Percentiles rank a stretch among this genome's conserved stretches.
These are phyloP conservation scores for Saturnispora dispora DNA, from an alignment of 805 yeast species.

Conservation along the genomic window DNA sequence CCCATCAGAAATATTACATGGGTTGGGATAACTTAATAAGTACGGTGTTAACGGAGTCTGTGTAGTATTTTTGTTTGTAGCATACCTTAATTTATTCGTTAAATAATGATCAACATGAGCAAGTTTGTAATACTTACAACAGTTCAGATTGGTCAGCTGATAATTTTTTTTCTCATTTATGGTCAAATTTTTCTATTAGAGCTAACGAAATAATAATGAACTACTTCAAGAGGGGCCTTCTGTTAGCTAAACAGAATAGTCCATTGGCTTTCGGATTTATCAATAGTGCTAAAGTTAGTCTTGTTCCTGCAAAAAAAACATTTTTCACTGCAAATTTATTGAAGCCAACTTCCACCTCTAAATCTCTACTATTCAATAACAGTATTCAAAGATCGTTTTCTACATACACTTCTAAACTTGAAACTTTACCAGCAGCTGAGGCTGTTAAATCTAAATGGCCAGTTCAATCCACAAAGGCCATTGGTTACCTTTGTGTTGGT, in stretches of 20 bases:
- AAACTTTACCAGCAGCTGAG: not conserved
- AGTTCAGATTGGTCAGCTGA: not conserved
- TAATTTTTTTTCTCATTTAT: not conserved
- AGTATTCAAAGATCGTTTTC: not conserved
- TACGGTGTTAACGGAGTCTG: too few species aligned
- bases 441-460: slow-evolving; percentile 25
- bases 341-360: not conserved
- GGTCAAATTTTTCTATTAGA: not conserved
- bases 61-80: not conserved
- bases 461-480: slow-evolving; percentile 43
- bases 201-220: not conserved
- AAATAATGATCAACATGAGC: not conserved
- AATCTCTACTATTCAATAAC: not conserved
- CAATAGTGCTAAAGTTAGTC: not conserved
- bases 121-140: not conserved
- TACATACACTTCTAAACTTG: not conserved
- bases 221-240: not conserved
- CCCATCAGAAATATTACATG: slow-evolving; percentile 13
- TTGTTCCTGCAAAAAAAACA: not conserved
- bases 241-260: not conserved
- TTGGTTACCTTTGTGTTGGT: slow-evolving; percentile 84
- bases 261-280: not conserved
- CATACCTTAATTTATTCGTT: not conserved
- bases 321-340: not conserved
- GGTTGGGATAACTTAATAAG: not conserved